phyloP scores from a whole-genome alignment of 2,329 filamentous ascomycete genomes.

The Fusarium sarcochroum region DNA sequence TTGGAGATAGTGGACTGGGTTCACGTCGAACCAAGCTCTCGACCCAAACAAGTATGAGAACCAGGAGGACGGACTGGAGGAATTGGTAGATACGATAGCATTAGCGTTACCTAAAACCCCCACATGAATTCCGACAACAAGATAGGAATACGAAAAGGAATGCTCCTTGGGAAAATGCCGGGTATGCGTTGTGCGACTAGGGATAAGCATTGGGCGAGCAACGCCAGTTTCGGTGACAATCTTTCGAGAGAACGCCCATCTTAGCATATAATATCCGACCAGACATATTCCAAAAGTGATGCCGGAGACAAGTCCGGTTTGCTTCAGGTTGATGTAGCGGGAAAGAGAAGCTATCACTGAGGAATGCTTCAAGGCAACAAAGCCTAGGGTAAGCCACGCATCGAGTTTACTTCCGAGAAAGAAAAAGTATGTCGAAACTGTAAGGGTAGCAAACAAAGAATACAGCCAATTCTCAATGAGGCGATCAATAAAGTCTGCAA shows the following conservation, averaged over 20 bases:
- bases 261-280: not conserved
- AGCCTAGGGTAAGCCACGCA: conserved; percentile 43
- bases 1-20: conserved; percentile 72
- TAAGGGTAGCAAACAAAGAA: not conserved
- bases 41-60: conserved; percentile 51
- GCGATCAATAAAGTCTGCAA: conserved; percentile 42
- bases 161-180: conserved; percentile 77
- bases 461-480: conserved; percentile 1
- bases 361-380: conserved; percentile 39
- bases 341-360: conserved; percentile 10
- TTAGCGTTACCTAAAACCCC: conserved; percentile 70
- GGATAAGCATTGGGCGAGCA: conserved; percentile 69
- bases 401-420: conserved; percentile 45
- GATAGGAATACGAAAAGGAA: conserved; percentile 78
- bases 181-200: conserved; percentile 74
- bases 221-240: conserved; percentile 13
- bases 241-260: not conserved
- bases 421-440: conserved; percentile 34
- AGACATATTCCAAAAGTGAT: not conserved
- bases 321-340: conserved; percentile 7
- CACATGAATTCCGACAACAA: conserved; percentile 77
- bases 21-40: conserved; percentile 69
- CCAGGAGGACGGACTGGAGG: conserved; percentile 36
- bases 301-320: conserved; percentile 8
- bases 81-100: conserved; percentile 67